These are phyloP conservation scores for Pichia scutulata DNA, from an alignment of 805 yeast species.

Conservation along the genomic window DNA sequence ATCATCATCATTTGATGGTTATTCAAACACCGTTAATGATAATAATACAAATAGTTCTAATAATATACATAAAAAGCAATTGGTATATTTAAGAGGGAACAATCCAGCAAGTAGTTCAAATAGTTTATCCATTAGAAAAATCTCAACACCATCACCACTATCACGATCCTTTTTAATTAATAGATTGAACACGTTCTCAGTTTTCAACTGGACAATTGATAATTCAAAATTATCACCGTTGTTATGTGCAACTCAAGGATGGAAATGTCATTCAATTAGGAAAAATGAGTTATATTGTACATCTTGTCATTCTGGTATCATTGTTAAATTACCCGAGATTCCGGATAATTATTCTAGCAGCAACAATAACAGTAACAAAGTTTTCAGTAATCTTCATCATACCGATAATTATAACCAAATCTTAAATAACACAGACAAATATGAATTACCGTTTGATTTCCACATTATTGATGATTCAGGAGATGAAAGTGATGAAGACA, in stretches of 20 bases:
- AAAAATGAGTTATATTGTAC: slow-evolving; percentile 29
- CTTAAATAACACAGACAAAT: slow-evolving; percentile 16
- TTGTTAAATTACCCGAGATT: slow-evolving; percentile 17
- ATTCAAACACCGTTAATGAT: background rate
- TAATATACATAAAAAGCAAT: slow-evolving; percentile 4
- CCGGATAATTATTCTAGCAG: slow-evolving; percentile 6
- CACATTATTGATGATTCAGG: slow-evolving; percentile 3
- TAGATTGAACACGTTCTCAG: slow-evolving; percentile 37
- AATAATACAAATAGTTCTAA: background rate
- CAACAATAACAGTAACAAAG: background rate
- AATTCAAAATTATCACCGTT: slow-evolving; percentile 34
- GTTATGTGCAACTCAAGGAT: slow-evolving; percentile 43
- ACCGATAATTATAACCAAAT: slow-evolving; percentile 3
- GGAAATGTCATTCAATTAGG: slow-evolving; percentile 36
- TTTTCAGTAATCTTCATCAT: slow-evolving; percentile 5
- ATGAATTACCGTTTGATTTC: slow-evolving; percentile 6
- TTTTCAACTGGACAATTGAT: slow-evolving; percentile 40
- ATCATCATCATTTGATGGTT: slow-evolving; percentile 18
- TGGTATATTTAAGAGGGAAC: slow-evolving; percentile 4
- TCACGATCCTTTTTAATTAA: slow-evolving; percentile 25
- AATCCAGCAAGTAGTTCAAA: background rate
- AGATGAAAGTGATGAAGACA: slow-evolving; percentile 16
- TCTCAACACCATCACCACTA: slow-evolving; percentile 5
- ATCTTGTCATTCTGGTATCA: slow-evolving; percentile 26
- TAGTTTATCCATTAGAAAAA: background rate